Evolutionary conservation across 2,329 filamentous ascomycete species (phyloP), one percentile per base, ranked within the genome.

Genomic region (Daldinia eschscholtzii): DNA sequence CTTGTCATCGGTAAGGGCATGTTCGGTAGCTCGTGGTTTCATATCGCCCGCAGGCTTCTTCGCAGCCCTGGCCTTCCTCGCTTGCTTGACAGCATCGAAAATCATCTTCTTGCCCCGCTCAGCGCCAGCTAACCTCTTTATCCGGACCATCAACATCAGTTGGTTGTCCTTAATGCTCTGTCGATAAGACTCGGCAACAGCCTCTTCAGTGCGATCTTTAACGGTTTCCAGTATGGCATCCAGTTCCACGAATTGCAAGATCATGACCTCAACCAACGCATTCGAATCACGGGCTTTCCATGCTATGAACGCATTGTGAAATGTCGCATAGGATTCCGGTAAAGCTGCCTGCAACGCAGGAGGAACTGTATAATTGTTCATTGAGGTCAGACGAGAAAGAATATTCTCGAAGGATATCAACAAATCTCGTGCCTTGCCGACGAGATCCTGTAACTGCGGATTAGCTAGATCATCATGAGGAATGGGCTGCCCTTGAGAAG

Each of bases 191-290:
- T 88, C 88, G 0, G 91, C 88, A 2, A 93, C 92, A 15, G 89
- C 88, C 42, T 91, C 89, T 55, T 92, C 89, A 0, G 89, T 92
- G 59, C 90, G 90, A 74, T 93, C 90, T 78, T 93, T 94, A 77
- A 96, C 92, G 2, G 91, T 92, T 76, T 94, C 91, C 85, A 92
- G 92, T 55, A 95, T 95, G 39, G 91, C 91, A 75, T 96, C 93
- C 1, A 96, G 86, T 76, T 94, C 92, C 18, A 94, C 92, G 78
- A 95, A 94, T 71, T 93, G 92, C 75, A 93, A 87, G n/a, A 95
- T 85, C 92, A 96, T 94, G 62, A 93, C 91, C 74, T 94, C 91
- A 59, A 95, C 89, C 4, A 96, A 83, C 0, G 92, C 90, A 61
- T 90, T 90, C 0, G 92, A 93, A 77, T 95, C 93, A 59, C 92